Conservation (phyloP, 2,329 filamentous ascomycete species). For the Nigrograna mackinnonii region DNA sequence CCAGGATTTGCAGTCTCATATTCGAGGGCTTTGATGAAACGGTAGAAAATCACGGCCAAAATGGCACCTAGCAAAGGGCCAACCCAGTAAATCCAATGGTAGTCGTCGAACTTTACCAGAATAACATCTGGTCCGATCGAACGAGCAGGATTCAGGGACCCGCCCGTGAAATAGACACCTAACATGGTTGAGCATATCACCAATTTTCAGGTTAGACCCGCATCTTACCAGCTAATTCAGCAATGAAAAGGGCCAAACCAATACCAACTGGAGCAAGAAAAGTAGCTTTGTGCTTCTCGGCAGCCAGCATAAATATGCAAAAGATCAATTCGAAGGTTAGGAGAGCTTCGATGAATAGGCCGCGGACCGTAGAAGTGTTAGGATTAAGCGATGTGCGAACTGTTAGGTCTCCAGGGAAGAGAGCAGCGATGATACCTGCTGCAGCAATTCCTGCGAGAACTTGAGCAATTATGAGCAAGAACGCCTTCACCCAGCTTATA, state of each 20-base stretch:
- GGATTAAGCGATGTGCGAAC: slow-evolving; percentile 49
- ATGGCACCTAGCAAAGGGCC: slow-evolving; percentile 51
- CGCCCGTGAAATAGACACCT: slow-evolving; percentile 53
- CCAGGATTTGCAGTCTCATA: slow-evolving; percentile 56
- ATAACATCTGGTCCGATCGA: slow-evolving; percentile 54
- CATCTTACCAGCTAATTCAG: slow-evolving; percentile 45
- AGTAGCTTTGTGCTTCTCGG: slow-evolving; percentile 45
- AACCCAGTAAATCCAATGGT: slow-evolving; percentile 59
- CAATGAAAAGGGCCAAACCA: slow-evolving; percentile 50
- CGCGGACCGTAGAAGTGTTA: slow-evolving; percentile 47
- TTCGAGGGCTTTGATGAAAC: slow-evolving; percentile 52
- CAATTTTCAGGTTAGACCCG: not conserved
- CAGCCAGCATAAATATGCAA: slow-evolving; percentile 51
- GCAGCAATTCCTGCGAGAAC: slow-evolving; percentile 50
- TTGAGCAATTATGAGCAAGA: slow-evolving; percentile 49
- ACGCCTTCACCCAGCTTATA: slow-evolving; percentile 48
- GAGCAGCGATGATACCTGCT: slow-evolving; percentile 46
- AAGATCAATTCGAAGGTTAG: slow-evolving; percentile 54
- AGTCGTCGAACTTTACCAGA: slow-evolving; percentile 43
- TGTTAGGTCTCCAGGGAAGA: slow-evolving; percentile 50
- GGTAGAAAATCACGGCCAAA: slow-evolving; percentile 53
- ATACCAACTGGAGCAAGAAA: slow-evolving; percentile 47
- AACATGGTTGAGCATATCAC: slow-evolving; percentile 10
- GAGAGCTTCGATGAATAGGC: slow-evolving; percentile 56
- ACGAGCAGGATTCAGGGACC: slow-evolving; percentile 53